phyloP scores from a whole-genome alignment of 75 land plant species.

The Larix kaempferi region DNA sequence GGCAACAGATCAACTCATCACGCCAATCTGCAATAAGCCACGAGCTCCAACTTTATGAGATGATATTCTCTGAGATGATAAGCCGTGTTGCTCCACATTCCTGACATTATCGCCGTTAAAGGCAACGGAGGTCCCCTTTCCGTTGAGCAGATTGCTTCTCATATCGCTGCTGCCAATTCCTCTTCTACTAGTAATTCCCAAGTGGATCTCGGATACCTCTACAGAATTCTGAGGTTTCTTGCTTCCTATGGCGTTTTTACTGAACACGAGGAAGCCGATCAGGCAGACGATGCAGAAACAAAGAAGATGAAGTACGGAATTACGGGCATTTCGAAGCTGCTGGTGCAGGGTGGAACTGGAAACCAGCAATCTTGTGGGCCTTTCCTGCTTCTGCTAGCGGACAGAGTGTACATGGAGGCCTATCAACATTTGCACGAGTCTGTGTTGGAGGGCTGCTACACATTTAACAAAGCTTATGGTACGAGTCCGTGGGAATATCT shows the following conservation, averaged over 20 bases:
- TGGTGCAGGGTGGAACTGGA: not conserved
- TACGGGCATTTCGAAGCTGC: not conserved
- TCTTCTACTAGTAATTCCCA: no score
- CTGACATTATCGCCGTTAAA: not conserved
- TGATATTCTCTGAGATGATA: not conserved
- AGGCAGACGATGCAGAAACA: not conserved
- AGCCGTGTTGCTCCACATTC: not conserved
- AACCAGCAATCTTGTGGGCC: not conserved
- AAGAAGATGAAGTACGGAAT: not conserved
- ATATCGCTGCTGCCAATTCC: no score
- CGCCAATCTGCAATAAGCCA: no score
- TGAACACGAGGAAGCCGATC: not conserved
- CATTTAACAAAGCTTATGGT: constrained; percentile 16
- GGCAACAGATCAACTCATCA: no score
- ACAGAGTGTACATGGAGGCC: not conserved
- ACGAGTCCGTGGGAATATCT: not conserved
- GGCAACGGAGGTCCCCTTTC: not conserved
- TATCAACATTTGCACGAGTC: constrained; percentile 15
- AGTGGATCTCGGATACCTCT: no score
- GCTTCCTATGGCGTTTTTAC: not conserved
- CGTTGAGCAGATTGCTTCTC: no score
- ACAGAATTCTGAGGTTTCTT: not conserved
- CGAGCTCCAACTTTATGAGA: not conserved
- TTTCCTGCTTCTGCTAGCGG: not conserved
- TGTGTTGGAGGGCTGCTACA: constrained; percentile 2